Evolutionary conservation across 352 stramenopile species (phyloP).

Genomic region (Phytophthora constricta): DNA sequence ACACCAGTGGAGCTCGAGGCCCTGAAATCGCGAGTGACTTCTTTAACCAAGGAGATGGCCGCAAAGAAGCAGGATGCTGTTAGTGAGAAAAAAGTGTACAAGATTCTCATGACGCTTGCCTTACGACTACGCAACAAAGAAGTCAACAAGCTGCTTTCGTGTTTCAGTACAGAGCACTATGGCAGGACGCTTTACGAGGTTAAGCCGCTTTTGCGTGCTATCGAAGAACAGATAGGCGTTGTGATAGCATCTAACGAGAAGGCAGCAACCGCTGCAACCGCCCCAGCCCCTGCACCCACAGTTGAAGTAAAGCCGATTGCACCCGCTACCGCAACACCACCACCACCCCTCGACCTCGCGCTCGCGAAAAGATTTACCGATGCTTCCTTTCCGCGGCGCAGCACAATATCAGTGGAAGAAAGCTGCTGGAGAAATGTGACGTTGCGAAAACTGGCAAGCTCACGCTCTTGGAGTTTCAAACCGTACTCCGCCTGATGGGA

Average conservation of each 20-base stretch:
- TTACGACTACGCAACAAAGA: conserved; percentile 62
- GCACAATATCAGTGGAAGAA: conserved; percentile 75
- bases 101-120: conserved; percentile 49
- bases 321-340: conserved; percentile 1
- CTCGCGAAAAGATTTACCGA: conserved; percentile 68
- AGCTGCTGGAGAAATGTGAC: conserved; percentile 80
- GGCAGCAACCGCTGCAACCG: background rate
- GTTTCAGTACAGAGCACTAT: conserved; percentile 38
- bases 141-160: conserved; percentile 49
- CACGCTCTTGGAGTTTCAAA: conserved; percentile 74
- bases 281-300: conserved; percentile 7
- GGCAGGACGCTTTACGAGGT: conserved; percentile 43
- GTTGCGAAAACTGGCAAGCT: conserved; percentile 54
- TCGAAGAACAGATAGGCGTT: conserved; percentile 39
- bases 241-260: conserved; percentile 32
- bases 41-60: conserved; percentile 26
- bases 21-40: conserved; percentile 33
- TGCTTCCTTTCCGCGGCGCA: conserved; percentile 75
- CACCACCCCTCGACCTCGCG: conserved; percentile 23
- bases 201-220: conserved; percentile 31
- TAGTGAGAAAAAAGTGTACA: conserved; percentile 72
- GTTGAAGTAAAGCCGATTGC: conserved; percentile 36
- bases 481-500: conserved; percentile 78
- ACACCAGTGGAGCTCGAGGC: conserved; percentile 45
- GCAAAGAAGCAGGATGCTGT: conserved; percentile 36